Evolutionary conservation across 1,139 yeast genomes (phyloP), one percentile per base, ranked within the genome.

Genomic region (Hansenula sp.): DNA sequence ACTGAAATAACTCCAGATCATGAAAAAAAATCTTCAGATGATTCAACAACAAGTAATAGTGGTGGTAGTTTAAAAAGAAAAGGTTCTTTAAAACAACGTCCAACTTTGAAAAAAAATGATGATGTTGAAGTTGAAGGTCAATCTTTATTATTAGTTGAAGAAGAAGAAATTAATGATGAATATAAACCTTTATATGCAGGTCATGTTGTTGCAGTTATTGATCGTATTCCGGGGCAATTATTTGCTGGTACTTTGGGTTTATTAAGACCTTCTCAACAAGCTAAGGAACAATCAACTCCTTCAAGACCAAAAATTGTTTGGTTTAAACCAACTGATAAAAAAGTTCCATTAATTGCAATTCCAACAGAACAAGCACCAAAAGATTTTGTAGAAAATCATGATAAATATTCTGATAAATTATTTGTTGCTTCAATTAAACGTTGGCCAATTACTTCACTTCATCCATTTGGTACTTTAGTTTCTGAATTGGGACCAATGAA

Each of bases 61-160:
- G 52, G 50, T 27, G 49, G 64, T 2, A 69, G 71, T 7, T 68
- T 90, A 39, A 81, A 81, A 45, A 81, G 98, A 66, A 80, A 86
- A 56, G 97, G 97, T 18, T 87, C 96, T 3, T 73, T 92, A 52
- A 87, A 89, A 53, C 97, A 90, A 65, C 79, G 98, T 56, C 97
- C 98, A 32, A 87, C 96, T n/a, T 94, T 90, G 75, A 92, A 92
- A 75, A 92, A 92, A 65, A 90, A 89, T 58, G 98, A 92, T 60
- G 98, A 92, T 59, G 96, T 92, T 26, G 98, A 92, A 65, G 98
- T 92, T 36, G 98, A 92, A 64, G 98, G 98, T 38, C 98, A 92
- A 65, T 85, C 95, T 2, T 71, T 92, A 48, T 68, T 92, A 37
- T 70, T 92, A 45, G 95, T 85, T 17, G 98, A 92, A 64, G 98